These are phyloP conservation scores for Bonia amplexicaulis DNA, from an alignment of 176 grass and related monocot species.

Conservation along the genomic window DNA sequence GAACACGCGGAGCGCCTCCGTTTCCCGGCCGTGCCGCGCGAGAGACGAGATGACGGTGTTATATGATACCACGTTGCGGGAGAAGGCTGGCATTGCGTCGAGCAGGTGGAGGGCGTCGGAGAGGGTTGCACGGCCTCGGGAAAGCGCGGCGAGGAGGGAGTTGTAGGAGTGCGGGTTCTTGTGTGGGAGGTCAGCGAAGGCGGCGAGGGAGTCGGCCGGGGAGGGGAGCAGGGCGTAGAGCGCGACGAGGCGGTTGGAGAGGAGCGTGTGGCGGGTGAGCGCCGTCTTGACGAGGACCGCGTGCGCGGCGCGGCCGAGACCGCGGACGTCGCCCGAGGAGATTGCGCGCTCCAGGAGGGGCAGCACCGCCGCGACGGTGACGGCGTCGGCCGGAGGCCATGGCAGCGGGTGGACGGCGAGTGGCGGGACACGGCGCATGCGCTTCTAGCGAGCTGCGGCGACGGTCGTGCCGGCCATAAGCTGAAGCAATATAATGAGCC, in stretches of 20 bases:
- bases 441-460: neutral
- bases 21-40: conserved; percentile 18
- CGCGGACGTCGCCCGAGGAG: conserved; percentile 25
- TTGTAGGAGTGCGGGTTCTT: conserved; percentile 62
- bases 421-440: conserved; percentile 25
- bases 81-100: conserved; percentile 30
- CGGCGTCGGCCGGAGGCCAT: neutral
- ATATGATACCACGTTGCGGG: conserved; percentile 49
- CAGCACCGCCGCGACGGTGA: conserved; percentile 21
- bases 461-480: neutral
- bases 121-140: neutral
- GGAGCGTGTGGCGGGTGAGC: conserved; percentile 51
- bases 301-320: conserved; percentile 32
- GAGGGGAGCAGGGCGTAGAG: conserved; percentile 34
- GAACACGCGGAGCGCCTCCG: conserved; percentile 30
- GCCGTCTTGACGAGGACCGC: conserved; percentile 53
- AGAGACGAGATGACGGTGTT: conserved; percentile 65
- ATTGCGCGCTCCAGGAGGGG: conserved; percentile 38
- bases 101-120: conserved; percentile 38
- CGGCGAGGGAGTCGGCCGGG: conserved; percentile 1
- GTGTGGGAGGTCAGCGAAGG: conserved; percentile 43
- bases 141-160: conserved; percentile 40
- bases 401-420: conserved; percentile 1
- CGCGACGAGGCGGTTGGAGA: conserved; percentile 63
- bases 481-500: too few relatives aligned